Evolutionary conservation across 495 filamentous ascomycete species (phyloP).

Genomic region (Penicillium salamii): DNA sequence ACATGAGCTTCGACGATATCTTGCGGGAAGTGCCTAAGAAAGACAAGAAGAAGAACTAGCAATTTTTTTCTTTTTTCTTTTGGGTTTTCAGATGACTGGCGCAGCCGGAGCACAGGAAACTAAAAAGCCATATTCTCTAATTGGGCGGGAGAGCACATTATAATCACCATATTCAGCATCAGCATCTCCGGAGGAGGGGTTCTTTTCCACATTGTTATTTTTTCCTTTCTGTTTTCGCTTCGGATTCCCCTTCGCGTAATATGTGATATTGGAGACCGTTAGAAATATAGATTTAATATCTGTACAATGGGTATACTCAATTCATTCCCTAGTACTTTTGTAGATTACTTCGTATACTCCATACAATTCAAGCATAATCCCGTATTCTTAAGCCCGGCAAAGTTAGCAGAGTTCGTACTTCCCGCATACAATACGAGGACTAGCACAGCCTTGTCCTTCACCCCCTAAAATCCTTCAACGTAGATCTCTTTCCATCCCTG

Average conservation of each 20-base stretch:
- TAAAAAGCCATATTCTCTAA: slow-evolving; percentile 23
- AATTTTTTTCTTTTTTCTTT: too few relatives aligned
- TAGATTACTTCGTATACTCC: neutral
- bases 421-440: slow-evolving; percentile 24
- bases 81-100: slow-evolving; percentile 26
- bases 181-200: slow-evolving; percentile 16
- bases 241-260: slow-evolving; percentile 23
- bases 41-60: slow-evolving; percentile 41
- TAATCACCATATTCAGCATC: slow-evolving; percentile 26
- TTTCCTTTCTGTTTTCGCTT: slow-evolving; percentile 10
- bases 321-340: too few relatives aligned
- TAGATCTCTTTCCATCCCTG: slow-evolving; percentile 16
- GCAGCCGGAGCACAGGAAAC: slow-evolving; percentile 29
- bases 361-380: neutral
- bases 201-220: slow-evolving; percentile 12
- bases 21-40: slow-evolving; percentile 45
- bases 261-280: slow-evolving; percentile 15
- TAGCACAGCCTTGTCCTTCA: slow-evolving; percentile 1
- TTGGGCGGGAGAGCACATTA: slow-evolving; percentile 21
- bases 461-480: neutral
- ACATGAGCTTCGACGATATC: slow-evolving; percentile 55
- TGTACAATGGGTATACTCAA: slow-evolving; percentile 10
- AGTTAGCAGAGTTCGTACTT: too few relatives aligned
- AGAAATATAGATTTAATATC: slow-evolving; percentile 28
- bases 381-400: too few relatives aligned